Evolutionary conservation across 495 filamentous ascomycete species (phyloP).

Genomic region (Lophiotrema nucula): DNA sequence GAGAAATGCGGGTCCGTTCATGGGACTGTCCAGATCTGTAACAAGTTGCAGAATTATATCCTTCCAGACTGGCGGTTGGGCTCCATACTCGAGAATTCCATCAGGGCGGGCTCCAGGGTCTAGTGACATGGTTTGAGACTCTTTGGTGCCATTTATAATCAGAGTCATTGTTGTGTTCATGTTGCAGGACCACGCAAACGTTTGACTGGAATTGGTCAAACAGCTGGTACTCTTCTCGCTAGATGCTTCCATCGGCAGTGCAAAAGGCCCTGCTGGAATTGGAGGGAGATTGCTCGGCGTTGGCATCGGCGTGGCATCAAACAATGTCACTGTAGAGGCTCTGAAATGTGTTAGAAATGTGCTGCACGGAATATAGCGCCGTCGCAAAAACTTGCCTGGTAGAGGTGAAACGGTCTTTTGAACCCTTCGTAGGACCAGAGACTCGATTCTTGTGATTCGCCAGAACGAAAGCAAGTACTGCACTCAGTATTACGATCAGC

Average conservation of each 20-base stretch:
- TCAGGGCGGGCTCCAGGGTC: constrained; percentile 40
- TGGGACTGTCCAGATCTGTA: constrained; percentile 59
- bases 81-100: constrained; percentile 51
- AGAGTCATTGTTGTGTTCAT: constrained; percentile 37
- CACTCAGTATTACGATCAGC: too few relatives aligned
- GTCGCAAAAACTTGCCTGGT: too few relatives aligned
- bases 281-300: constrained; percentile 58
- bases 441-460: too few relatives aligned
- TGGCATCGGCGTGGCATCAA: constrained; percentile 64
- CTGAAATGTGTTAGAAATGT: too few relatives aligned
- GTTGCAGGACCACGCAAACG: constrained; percentile 68
- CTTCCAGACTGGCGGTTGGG: constrained; percentile 64
- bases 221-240: constrained; percentile 64
- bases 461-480: too few relatives aligned
- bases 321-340: constrained; percentile 56
- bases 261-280: constrained; percentile 64
- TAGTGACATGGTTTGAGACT: constrained; percentile 14
- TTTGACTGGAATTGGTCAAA: constrained; percentile 58
- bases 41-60: constrained; percentile 58
- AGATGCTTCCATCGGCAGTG: constrained; percentile 55
- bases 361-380: too few relatives aligned
- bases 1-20: constrained; percentile 71
- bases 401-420: too few relatives aligned
- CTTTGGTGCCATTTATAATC: constrained; percentile 41
- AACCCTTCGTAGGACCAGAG: too few relatives aligned